Conservation (phyloP, 345 rosid species). For the Pugionium cornutum region DNA sequence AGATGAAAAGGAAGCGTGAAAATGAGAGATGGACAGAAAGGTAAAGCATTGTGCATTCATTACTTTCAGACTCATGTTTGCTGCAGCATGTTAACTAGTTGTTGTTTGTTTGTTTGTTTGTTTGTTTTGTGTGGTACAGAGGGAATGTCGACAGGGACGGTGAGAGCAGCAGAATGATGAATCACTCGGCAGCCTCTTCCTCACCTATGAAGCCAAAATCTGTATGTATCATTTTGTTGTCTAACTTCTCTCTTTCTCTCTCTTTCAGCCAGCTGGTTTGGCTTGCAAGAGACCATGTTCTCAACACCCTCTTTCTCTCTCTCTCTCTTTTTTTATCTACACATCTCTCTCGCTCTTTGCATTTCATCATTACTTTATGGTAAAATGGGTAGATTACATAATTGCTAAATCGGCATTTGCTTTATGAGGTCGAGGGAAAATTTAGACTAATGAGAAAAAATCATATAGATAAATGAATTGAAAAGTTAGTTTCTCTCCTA, state of each 20-base stretch:
- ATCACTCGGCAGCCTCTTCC: constrained; percentile 55
- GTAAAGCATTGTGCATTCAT: constrained; percentile 39
- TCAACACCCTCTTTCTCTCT: constrained; percentile 2
- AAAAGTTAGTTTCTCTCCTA: not conserved
- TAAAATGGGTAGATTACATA: constrained; percentile 9
- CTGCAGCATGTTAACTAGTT: constrained; percentile 10
- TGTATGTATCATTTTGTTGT: constrained; percentile 42
- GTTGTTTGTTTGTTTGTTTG: not conserved
- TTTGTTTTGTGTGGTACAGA: constrained; percentile 28
- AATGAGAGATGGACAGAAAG: constrained; percentile 74
- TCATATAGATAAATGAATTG: not conserved
- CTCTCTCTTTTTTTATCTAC: not conserved
- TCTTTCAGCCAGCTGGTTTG: constrained; percentile 28
- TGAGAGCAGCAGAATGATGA: constrained; percentile 62
- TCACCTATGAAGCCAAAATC: constrained; percentile 51
- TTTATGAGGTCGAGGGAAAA: not conserved
- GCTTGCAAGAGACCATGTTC: constrained; percentile 22
- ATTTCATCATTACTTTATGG: constrained; percentile 10
- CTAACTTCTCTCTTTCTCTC: not conserved
- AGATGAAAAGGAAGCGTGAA: constrained; percentile 83
- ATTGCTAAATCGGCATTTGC: constrained; percentile 5
- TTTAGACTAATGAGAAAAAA: not conserved
- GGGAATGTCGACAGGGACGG: constrained; percentile 59
- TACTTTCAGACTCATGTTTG: not conserved
- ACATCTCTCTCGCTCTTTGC: constrained; percentile 14